Conservation (phyloP, 2,329 filamentous ascomycete species). For the Neospermospora avenae region DNA sequence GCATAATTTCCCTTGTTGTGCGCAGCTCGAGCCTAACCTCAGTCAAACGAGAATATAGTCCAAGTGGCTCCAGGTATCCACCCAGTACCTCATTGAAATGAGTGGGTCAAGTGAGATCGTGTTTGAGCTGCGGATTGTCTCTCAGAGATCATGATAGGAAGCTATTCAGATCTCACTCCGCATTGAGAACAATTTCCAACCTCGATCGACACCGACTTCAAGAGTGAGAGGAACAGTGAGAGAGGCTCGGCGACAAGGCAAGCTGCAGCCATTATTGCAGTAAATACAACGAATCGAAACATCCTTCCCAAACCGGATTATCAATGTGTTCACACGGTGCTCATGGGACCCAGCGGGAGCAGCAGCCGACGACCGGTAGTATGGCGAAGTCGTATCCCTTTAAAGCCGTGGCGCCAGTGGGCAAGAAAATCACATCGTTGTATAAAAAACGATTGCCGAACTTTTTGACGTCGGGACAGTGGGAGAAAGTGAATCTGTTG, state of each 20-base stretch:
- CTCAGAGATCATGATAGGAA: no score
- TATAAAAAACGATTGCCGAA: background rate
- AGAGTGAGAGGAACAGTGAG: background rate
- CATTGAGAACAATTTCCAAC: no score
- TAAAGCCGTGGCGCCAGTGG: background rate
- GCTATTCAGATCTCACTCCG: no score
- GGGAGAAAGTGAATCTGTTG: constrained; percentile 1
- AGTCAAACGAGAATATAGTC: no score
- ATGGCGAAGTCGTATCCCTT: background rate
- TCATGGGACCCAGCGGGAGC: background rate
- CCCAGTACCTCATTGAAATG: no score
- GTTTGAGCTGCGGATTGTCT: no score
- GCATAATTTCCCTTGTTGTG: no score
- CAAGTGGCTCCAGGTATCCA: no score
- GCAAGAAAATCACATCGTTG: constrained; percentile 2
- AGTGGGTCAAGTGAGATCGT: no score
- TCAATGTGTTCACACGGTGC: background rate
- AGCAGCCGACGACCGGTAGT: background rate
- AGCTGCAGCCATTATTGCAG: background rate
- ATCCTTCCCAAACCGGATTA: background rate
- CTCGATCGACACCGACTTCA: no score
- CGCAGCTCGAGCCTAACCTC: no score
- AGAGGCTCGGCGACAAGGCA: no score
- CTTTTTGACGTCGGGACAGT: background rate
- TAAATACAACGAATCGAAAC: background rate